Base-by-base conservation (phyloP, 306 rosid genomes). In the Sicyos baderoa region DNA sequence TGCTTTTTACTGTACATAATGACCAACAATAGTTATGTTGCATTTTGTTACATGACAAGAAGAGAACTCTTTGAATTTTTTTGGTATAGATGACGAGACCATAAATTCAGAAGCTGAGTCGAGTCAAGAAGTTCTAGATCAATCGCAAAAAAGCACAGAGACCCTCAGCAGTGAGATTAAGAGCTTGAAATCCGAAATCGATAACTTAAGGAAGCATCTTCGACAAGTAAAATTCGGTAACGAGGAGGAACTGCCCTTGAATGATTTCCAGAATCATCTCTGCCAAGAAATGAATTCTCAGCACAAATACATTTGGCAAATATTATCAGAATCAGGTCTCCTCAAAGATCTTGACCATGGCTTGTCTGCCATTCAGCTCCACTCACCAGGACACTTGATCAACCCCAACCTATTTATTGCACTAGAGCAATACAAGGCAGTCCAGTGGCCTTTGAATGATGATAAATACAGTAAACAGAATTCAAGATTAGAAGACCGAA, bases 281-380 rank as follows among this genome's bases (percentile, higher is more conserved):
- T 62, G 72, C 49, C 75, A 81, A 70, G 76, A 50, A 62, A 79
- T 74, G 66, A 82, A 86, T 79, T 87, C 88, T 66, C 89, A 86
- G 57, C 89, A 82, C 73, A 78, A 62, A 74, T 93, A 89, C 76
- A 83, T 93, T 76, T 79, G 84, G 77, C 86, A 89, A 64, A 81
- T 88, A 81, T 55, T 89, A 67, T 61, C 78, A 42, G 85, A 87
- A 70, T 89, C 93, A 70, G 95, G 86, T 76, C 66, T 89, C 44
- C 80, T 84, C 29, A 60, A 65, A 40, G 79, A 79, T 52, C 84
- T 75, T 8, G 76, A 77, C 76, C 82, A 80, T 32, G 64, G 85
- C 70, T 56, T 83, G 79, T 71, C 72, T 44, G 72, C 59, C 69
- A 15, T 61, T 57, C 77, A 76, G 71, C 72, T 82, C 77, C 76